Conservation (phyloP, 1,284 basidiomycete genomes). For the Fomitopsis palustris region DNA sequence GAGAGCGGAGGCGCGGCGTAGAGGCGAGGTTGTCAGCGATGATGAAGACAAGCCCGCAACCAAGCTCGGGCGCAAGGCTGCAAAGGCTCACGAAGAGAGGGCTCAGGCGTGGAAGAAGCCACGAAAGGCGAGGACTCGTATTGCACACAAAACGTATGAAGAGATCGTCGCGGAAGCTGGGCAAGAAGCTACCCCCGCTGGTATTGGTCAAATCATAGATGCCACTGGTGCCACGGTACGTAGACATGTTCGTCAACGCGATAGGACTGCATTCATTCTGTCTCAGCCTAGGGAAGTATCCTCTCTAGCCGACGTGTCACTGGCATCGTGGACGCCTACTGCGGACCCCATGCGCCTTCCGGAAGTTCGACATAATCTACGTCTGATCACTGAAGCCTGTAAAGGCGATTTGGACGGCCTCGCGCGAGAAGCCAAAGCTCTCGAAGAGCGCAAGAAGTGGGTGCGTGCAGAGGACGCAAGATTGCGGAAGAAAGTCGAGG, state of each 20-base stretch:
- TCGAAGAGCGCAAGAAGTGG: slow-evolving; percentile 78
- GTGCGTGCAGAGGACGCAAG: slow-evolving; percentile 70
- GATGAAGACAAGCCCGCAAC: slow-evolving; percentile 58
- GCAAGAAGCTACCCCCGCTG: slow-evolving; percentile 46
- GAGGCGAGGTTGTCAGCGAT: slow-evolving; percentile 73
- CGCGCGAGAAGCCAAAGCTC: slow-evolving; percentile 82
- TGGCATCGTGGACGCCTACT: slow-evolving; percentile 82
- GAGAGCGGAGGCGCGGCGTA: slow-evolving; percentile 75
- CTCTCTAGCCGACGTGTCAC: slow-evolving; percentile 75
- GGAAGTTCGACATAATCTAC: slow-evolving; percentile 93
- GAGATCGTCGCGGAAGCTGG: slow-evolving; percentile 87
- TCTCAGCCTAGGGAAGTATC: slow-evolving; percentile 77
- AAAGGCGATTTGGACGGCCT: slow-evolving; percentile 84
- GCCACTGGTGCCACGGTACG: slow-evolving; percentile 88
- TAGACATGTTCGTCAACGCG: slow-evolving; percentile 12
- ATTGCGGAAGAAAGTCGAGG: slow-evolving; percentile 62
- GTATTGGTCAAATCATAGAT: slow-evolving; percentile 87
- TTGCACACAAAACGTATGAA: slow-evolving; percentile 95
- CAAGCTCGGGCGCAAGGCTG: slow-evolving; percentile 43
- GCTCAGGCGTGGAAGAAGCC: slow-evolving; percentile 79
- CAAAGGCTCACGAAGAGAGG: slow-evolving; percentile 47
- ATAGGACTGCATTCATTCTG: slow-evolving; percentile 11
- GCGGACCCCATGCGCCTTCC: slow-evolving; percentile 85
- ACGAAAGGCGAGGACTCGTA: slow-evolving; percentile 78
- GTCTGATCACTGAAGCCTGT: slow-evolving; percentile 80